Conservation (phyloP, 1,284 basidiomycete genomes). For the Phellopilus nigrolimitatus region DNA sequence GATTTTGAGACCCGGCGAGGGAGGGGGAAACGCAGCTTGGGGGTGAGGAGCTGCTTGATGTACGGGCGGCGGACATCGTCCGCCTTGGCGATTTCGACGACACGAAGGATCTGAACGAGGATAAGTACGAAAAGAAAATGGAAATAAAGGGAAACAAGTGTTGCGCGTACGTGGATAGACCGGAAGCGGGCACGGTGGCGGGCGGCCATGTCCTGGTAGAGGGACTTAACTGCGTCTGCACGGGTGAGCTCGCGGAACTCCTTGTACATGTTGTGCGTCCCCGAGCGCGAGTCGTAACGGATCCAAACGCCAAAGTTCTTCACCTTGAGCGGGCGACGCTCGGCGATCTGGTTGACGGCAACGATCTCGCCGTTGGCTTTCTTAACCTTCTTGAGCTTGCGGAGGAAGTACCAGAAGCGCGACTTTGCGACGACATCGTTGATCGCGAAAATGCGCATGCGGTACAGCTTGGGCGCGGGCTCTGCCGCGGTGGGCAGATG, state of each 20-base stretch:
- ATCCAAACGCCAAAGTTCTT: constrained; percentile 99
- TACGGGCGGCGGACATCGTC: constrained; percentile 92
- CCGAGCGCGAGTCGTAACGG: constrained; percentile 97
- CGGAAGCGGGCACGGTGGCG: constrained; percentile 99
- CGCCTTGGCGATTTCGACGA: constrained; percentile 89
- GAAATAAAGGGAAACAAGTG: constrained; percentile 12
- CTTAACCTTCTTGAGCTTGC: constrained; percentile 98
- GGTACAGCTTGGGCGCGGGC: constrained; percentile 94
- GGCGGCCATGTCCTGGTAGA: constrained; percentile 99
- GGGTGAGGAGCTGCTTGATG: constrained; percentile 93
- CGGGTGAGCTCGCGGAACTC: constrained; percentile 97
- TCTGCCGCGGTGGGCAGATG: constrained; percentile 94
- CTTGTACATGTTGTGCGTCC: constrained; percentile 97
- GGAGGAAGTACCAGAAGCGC: constrained; percentile 99
- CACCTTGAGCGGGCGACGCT: constrained; percentile 96
- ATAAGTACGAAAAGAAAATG: constrained; percentile 18
- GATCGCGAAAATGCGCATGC: constrained; percentile 99
- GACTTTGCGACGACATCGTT: constrained; percentile 99
- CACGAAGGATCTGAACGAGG: constrained; percentile 74
- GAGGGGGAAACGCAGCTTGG: constrained; percentile 95
- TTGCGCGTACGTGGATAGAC: constrained; percentile 81
- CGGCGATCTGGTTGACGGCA: constrained; percentile 93
- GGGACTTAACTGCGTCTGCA: constrained; percentile 91
- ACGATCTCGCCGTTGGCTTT: constrained; percentile 99
- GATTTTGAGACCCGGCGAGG: constrained; percentile 83